Conservation (phyloP, 805 yeast genomes). For the Torulaspora franciscae region DNA sequence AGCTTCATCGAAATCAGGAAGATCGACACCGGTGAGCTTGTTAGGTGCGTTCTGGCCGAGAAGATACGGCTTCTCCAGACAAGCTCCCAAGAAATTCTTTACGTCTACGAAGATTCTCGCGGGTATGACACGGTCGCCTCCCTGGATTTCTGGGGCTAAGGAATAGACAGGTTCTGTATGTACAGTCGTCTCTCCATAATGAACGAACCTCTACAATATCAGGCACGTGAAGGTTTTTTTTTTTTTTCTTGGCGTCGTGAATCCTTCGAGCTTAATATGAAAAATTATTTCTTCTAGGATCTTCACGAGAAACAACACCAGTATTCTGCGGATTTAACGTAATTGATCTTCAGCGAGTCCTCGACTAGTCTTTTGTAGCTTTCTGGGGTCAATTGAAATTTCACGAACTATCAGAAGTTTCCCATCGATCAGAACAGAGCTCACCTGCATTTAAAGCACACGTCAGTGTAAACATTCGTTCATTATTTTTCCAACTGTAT, state of each 20-base stretch:
- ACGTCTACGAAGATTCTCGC: constrained; percentile 83
- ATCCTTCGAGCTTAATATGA: constrained; percentile 1
- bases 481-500: not conserved
- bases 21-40: constrained; percentile 78
- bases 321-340: not conserved
- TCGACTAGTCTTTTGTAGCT: not conserved
- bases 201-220: not conserved
- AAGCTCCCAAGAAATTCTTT: constrained; percentile 87
- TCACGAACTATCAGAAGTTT: not conserved
- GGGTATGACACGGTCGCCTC: constrained; percentile 92
- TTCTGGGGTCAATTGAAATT: not conserved
- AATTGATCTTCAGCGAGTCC: not conserved
- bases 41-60: constrained; percentile 87
- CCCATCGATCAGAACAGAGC: not conserved
- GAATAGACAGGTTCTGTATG: not conserved
- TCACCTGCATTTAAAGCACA: not conserved
- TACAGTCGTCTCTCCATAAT: not conserved
- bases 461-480: not conserved
- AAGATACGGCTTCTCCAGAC: constrained; percentile 85
- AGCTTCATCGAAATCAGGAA: constrained; percentile 89
- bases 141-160: constrained; percentile 75
- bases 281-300: not conserved
- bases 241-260: constrained; percentile 4
- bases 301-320: not conserved
- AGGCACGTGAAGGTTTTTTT: constrained; percentile 2